Percentiles rank a stretch among this genome's conserved stretches.
These are phyloP conservation scores for Phytophthora pisi DNA, from an alignment of 352 stramenopile species.

Conservation along the genomic window DNA sequence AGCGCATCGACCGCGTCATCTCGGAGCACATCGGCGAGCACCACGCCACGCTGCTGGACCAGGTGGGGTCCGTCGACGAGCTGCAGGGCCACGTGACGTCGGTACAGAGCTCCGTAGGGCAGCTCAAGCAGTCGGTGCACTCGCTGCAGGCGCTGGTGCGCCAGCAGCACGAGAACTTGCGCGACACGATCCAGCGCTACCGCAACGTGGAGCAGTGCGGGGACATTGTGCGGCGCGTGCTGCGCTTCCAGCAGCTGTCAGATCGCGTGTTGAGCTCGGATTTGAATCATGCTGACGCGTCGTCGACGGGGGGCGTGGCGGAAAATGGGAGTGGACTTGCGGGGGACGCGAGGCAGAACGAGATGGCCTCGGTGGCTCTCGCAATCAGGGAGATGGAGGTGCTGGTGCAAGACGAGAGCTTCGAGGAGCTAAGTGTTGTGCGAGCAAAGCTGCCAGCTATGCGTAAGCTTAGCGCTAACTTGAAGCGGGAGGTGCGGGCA, in stretches of 20 bases:
- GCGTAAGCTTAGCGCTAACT: conserved; percentile 46
- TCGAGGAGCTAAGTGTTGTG: conserved; percentile 74
- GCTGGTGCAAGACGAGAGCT: conserved; percentile 55
- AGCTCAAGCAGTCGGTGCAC: conserved; percentile 70
- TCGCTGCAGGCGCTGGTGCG: conserved; percentile 64
- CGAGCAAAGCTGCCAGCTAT: conserved; percentile 56
- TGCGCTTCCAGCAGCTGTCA: conserved; percentile 81
- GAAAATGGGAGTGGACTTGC: conserved; percentile 20
- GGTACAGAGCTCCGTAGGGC: conserved; percentile 62
- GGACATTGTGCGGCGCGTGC: conserved; percentile 70
- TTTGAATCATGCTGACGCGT: conserved; percentile 38
- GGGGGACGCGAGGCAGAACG: conserved; percentile 33
- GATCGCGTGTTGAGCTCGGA: conserved; percentile 53
- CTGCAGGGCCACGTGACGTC: conserved; percentile 63
- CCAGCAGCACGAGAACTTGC: conserved; percentile 62
- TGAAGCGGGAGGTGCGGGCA: conserved; percentile 62
- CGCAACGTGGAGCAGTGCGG: conserved; percentile 80
- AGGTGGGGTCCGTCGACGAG: conserved; percentile 81
- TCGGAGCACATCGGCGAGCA: conserved; percentile 79
- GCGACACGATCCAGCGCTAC: conserved; percentile 72
- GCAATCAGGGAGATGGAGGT: conserved; percentile 79
- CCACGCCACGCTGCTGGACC: conserved; percentile 68
- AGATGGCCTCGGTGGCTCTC: conserved; percentile 67
- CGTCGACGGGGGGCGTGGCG: background rate
- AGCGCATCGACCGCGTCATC: conserved; percentile 80